Percentiles rank a stretch among this genome's conserved stretches.
These are phyloP conservation scores for Trichosporon faecale DNA, from an alignment of 1,284 basidiomycete species.

Conservation along the genomic window DNA sequence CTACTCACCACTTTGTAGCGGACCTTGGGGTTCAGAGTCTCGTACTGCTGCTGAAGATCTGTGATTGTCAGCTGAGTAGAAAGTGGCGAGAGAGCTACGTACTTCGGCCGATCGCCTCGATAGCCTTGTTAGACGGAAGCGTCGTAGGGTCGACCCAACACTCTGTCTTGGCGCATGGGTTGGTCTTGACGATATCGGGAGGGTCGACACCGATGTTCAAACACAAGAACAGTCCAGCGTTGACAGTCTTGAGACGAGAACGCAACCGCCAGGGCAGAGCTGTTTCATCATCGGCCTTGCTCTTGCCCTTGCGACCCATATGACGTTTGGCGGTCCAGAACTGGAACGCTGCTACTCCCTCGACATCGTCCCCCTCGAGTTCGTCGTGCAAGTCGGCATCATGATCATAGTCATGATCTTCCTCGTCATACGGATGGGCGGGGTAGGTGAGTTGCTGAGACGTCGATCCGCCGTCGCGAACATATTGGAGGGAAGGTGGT, in stretches of 20 bases:
- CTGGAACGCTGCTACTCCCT: constrained; percentile 39
- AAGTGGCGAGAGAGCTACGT: constrained; percentile 22
- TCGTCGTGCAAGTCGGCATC: constrained; percentile 31
- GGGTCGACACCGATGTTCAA: constrained; percentile 97
- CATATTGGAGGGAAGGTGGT: constrained; percentile 43
- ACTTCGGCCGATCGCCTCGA: constrained; percentile 54
- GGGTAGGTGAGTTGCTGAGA: constrained; percentile 45
- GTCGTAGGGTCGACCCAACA: constrained; percentile 96
- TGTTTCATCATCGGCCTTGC: constrained; percentile 39
- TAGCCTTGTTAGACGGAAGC: constrained; percentile 79
- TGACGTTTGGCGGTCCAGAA: constrained; percentile 51
- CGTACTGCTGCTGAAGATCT: constrained; percentile 90
- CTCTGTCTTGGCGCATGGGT: constrained; percentile 90
- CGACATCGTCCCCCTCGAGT: constrained; percentile 29
- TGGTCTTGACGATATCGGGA: constrained; percentile 95
- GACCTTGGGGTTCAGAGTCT: constrained; percentile 78
- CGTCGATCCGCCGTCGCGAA: constrained; percentile 48
- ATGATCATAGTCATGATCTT: constrained; percentile 32
- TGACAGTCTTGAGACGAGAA: constrained; percentile 82
- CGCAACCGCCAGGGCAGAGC: constrained; percentile 66
- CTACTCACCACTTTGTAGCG: constrained; percentile 69
- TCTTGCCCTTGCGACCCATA: constrained; percentile 39
- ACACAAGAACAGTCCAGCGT: constrained; percentile 90
- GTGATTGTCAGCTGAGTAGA: constrained; percentile 14
- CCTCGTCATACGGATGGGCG: constrained; percentile 30